A percentile compares a stretch with the other conserved stretches of the same genome.
Conservation (phyloP, 2,329 filamentous ascomycete species). For the Blastomyces parvus region DNA sequence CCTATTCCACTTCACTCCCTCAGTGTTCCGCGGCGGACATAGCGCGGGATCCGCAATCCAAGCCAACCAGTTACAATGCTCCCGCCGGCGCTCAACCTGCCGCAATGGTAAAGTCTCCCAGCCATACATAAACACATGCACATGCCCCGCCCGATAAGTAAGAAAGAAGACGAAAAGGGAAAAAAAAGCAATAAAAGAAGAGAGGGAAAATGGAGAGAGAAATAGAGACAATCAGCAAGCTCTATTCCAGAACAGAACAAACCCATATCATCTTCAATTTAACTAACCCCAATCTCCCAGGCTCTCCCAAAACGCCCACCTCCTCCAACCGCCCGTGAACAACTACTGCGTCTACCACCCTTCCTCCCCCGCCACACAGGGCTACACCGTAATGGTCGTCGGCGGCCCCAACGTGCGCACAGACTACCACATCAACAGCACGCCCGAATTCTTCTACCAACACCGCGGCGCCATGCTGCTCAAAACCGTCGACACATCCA, state of each 20-base stretch:
- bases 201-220: neutral
- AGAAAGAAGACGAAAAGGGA: neutral
- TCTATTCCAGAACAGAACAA: too few relatives aligned
- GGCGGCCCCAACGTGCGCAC: conserved; percentile 92
- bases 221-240: neutral
- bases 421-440: conserved; percentile 97
- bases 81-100: conserved; percentile 36
- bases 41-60: neutral
- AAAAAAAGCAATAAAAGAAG: neutral
- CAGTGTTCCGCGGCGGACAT: neutral
- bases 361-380: conserved; percentile 61
- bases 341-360: conserved; percentile 92
- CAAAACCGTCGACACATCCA: conserved; percentile 65
- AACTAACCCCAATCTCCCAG: conserved; percentile 37
- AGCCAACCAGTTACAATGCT: conserved; percentile 23
- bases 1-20: neutral
- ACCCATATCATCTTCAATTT: too few relatives aligned
- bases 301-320: conserved; percentile 84
- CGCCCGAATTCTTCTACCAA: conserved; percentile 97
- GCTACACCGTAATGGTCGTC: conserved; percentile 86
- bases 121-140: conserved; percentile 8
- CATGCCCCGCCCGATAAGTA: conserved; percentile 16
- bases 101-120: conserved; percentile 33
- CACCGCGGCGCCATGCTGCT: conserved; percentile 88
- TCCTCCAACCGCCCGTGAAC: conserved; percentile 88